Evolutionary conservation across 768 basidiomycete genomes (phyloP).

Genomic region (Tylopilus balloui): DNA sequence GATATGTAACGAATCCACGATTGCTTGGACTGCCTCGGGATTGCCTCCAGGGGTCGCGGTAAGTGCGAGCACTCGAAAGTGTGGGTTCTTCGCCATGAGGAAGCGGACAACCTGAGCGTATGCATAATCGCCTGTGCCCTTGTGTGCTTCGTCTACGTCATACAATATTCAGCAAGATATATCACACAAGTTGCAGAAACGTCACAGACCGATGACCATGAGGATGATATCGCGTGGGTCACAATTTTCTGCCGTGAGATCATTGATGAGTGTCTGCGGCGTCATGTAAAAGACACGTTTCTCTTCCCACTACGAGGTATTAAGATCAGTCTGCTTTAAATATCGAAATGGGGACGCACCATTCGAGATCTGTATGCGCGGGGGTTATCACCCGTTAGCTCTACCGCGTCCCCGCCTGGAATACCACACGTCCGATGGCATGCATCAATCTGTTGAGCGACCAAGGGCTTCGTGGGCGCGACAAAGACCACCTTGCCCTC

Average conservation of each 20-base stretch:
- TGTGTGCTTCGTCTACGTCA: slow-evolving; percentile 84
- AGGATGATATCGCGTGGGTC: slow-evolving; percentile 80
- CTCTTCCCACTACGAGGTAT: slow-evolving; percentile 57
- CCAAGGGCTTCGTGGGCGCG: slow-evolving; percentile 94
- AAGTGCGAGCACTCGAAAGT: slow-evolving; percentile 88
- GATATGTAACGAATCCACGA: slow-evolving; percentile 93
- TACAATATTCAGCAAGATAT: slow-evolving; percentile 1
- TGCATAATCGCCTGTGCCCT: slow-evolving; percentile 88
- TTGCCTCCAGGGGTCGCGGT: slow-evolving; percentile 92
- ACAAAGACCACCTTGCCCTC: slow-evolving; percentile 90
- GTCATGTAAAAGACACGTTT: slow-evolving; percentile 95
- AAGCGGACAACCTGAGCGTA: slow-evolving; percentile 86
- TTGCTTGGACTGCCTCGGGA: slow-evolving; percentile 79
- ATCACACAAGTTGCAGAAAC: neutral
- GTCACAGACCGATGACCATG: slow-evolving; percentile 71
- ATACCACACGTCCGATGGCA: slow-evolving; percentile 94
- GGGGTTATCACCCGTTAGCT: slow-evolving; percentile 76
- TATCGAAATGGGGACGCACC: slow-evolving; percentile 39
- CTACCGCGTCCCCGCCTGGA: slow-evolving; percentile 76
- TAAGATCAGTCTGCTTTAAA: neutral
- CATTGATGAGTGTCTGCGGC: slow-evolving; percentile 90
- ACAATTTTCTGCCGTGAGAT: slow-evolving; percentile 66
- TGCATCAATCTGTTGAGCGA: slow-evolving; percentile 91
- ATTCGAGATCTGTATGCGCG: slow-evolving; percentile 50
- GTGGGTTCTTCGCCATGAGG: slow-evolving; percentile 91